Evolutionary conservation across 768 basidiomycete genomes (phyloP).

Genomic region (Podaxis mareebaensis): DNA sequence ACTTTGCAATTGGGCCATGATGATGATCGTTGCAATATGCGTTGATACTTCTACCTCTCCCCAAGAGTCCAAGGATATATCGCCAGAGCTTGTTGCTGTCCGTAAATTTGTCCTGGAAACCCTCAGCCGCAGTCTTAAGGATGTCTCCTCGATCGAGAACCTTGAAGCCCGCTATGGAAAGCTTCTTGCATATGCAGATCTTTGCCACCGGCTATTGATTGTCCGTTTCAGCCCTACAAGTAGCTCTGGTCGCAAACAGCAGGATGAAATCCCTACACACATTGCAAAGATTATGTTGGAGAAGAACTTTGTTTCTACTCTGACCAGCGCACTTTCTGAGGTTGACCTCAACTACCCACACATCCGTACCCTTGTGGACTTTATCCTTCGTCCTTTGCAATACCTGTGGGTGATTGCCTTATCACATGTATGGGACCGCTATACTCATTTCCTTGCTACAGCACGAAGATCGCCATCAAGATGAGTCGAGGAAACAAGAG

Average conservation of each 20-base stretch:
- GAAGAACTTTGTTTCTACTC: constrained; percentile 88
- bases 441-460: constrained; percentile 31
- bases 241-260: constrained; percentile 48
- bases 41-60: constrained; percentile 67
- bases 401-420: constrained; percentile 61
- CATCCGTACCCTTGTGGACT: constrained; percentile 80
- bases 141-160: constrained; percentile 56
- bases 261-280: constrained; percentile 82
- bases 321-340: constrained; percentile 88
- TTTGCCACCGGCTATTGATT: constrained; percentile 85
- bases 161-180: constrained; percentile 85
- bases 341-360: constrained; percentile 96
- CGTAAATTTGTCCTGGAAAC: constrained; percentile 91
- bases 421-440: background rate
- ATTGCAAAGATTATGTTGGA: constrained; percentile 98
- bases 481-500: constrained; percentile 82
- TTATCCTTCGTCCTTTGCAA: constrained; percentile 87
- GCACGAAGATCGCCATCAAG: constrained; percentile 97
- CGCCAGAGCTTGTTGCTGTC: constrained; percentile 80
- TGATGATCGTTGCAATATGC: constrained; percentile 90
- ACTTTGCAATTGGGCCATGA: constrained; percentile 85
- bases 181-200: constrained; percentile 80
- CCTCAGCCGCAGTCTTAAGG: constrained; percentile 84
- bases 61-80: constrained; percentile 73
- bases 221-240: constrained; percentile 61